phyloP scores from a whole-genome alignment of 306 rosid species.

The Cucurbita moschata region DNA sequence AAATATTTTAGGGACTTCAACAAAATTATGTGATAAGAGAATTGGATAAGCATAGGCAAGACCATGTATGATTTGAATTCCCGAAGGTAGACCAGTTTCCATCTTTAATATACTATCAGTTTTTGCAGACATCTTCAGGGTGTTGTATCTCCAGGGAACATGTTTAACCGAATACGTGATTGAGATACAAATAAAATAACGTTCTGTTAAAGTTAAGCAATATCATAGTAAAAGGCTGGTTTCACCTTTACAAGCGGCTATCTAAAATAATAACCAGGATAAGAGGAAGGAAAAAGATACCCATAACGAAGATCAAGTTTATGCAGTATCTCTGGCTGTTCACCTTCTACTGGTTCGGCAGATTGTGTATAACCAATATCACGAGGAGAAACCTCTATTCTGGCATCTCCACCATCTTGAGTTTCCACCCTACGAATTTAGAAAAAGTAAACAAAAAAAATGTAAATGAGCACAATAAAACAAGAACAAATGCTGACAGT shows the following conservation, averaged over 20 bases:
- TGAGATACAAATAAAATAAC: background rate
- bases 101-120: background rate
- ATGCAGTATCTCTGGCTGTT: slow-evolving; percentile 53
- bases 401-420: slow-evolving; percentile 95
- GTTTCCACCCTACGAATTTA: slow-evolving; percentile 75
- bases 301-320: slow-evolving; percentile 97
- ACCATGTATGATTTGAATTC: background rate
- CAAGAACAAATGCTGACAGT: background rate
- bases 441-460: slow-evolving; percentile 12
- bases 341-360: slow-evolving; percentile 61
- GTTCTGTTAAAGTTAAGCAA: background rate
- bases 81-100: background rate
- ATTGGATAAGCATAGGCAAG: background rate
- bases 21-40: background rate
- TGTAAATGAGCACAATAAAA: background rate
- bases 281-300: slow-evolving; percentile 24
- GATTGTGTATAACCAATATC: slow-evolving; percentile 75
- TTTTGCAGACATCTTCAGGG: background rate
- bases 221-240: background rate
- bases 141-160: background rate
- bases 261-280: background rate
- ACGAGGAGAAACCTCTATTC: slow-evolving; percentile 89
- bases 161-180: background rate
- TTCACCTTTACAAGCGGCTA: background rate
- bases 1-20: background rate